Base-by-base conservation (phyloP, 1,284 basidiomycete species). In the Rhizopogon parksii region DNA sequence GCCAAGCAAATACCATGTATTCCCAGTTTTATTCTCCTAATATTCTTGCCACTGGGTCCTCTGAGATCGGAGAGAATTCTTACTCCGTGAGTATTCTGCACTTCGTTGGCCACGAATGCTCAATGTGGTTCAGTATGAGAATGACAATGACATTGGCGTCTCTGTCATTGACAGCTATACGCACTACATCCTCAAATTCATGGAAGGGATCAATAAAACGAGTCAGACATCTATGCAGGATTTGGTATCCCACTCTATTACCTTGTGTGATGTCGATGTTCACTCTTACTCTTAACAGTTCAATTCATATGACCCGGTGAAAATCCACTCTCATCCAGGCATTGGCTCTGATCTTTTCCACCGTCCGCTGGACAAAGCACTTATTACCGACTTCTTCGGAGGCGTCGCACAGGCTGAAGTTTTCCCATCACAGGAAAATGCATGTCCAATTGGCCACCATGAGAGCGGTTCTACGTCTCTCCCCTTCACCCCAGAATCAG, bases 1-100 rank as follows among this genome's bases (percentile, higher is more conserved):
- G 96, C 62, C 95, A 99, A 69, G 96, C 95, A 21, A 96, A 94
- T 63, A 93, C 92, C 0, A 88, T 99, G 84, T 96, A 91, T 64
- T 85, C 88, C 40, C 89, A 93, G 61, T 85, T 98, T 60, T 97
- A 98, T 70, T 95, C 91, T 1, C 95, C 95, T 0, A 95, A 97
- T 62, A 88, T 99, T 40, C 80, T 98, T 6, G 94, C 95, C 0
- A 95, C 93, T 0, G 96, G 95, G 0, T 95, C 91, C 0, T 91
- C 91, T 6, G 70, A 79, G 46, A 75, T 95, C n/a, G 88, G 81
- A 36, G 88, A 99, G 68, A 97, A 88, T 65, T 96, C 93, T 1
- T 97, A 96, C 64, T 96, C 94, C 12, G 93, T 93, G 53, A 52
- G 85, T 73, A 17, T 3, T 51, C 30, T 40, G 14, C 37, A 3